phyloP scores from a whole-genome alignment of 75 land plant species.

The Azolla pinnata region DNA sequence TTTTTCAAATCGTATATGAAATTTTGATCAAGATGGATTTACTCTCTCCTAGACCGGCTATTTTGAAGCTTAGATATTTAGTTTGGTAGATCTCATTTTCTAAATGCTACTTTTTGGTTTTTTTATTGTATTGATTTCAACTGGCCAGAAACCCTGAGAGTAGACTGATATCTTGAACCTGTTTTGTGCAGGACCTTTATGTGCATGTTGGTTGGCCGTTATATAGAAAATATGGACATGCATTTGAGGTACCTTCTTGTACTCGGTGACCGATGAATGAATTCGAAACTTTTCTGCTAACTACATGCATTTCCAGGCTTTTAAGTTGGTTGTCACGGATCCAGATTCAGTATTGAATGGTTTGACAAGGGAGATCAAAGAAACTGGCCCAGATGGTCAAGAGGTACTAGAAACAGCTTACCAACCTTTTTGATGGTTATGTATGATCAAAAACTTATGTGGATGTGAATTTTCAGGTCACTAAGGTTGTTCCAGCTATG shows the following conservation, averaged over 20 bases:
- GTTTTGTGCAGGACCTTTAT: conserved; percentile 59
- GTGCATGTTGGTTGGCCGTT: conserved; percentile 91
- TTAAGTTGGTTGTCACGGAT: conserved; percentile 79
- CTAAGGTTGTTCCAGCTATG: conserved; percentile 72
- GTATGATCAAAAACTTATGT: too few species aligned
- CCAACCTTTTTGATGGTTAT: neutral
- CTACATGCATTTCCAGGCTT: conserved; percentile 44
- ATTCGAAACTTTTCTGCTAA: neutral
- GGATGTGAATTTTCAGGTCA: conserved; percentile 35
- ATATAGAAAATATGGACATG: conserved; percentile 86
- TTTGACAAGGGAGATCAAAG: conserved; percentile 80
- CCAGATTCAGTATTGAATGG: conserved; percentile 71
- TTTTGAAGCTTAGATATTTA: too few species aligned
- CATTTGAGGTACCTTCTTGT: conserved; percentile 66
- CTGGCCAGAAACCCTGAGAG: neutral
- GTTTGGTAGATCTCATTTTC: too few species aligned
- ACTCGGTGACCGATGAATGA: neutral
- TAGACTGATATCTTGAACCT: neutral
- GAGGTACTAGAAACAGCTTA: conserved; percentile 38
- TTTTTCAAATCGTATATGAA: too few species aligned
- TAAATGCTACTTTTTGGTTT: neutral
- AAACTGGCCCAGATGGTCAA: conserved; percentile 73
- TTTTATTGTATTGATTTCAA: neutral
- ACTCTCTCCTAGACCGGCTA: too few species aligned
- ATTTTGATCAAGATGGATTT: too few species aligned